Evolutionary conservation across 441 rosid genomes (phyloP), one percentile per base, ranked within the genome.

Genomic region (Croton laevigatus): DNA sequence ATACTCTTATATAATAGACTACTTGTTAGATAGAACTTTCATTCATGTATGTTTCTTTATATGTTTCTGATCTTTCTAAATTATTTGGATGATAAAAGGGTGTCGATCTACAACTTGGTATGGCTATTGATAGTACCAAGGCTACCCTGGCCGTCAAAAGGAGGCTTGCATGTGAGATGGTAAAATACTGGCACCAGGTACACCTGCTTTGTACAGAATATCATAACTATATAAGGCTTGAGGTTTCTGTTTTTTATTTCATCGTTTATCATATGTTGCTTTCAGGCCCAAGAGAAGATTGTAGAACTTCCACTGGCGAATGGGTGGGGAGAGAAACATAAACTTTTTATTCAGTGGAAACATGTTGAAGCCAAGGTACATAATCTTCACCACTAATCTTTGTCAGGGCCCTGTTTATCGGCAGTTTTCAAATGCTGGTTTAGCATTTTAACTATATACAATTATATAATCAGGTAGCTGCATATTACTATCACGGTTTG

Each of bases 91-190:
- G 60, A 69, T 71, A 32, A 78, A 27, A 93, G 98, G 87, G 90
- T 76, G 89, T 87, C 70, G 98, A 91, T 73, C 81, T 93, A 76
- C 98, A 93, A 80, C 98, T 93, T 36, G 97, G 98, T 62, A 83
- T 91, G 87, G 98, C 98, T 64, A 93, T 93, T 73, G 96, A 86
- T 81, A 91, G 97, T 71, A 76, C 88, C 61, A 93, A 91, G 78
- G 98, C 98, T 69, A 91, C 97, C 62, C 85, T 93, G 58, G 97
- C 98, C 14, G 98, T 93, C 81, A 93, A 93, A 76, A 84, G 98
- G 67, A 82, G 98, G 79, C 98, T 93, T 79, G 94, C 97, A 54
- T 93, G 98, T 80, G 98, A 93, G 87, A 93, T 89, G 90, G 92
- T 89, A 54, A 93, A 90, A 75, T 93, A 89, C 71, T 93, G 98